A percentile compares a stretch with the other conserved stretches of the same genome.
Conservation (phyloP, 805 yeast species). For the Starmerella bombicola region DNA sequence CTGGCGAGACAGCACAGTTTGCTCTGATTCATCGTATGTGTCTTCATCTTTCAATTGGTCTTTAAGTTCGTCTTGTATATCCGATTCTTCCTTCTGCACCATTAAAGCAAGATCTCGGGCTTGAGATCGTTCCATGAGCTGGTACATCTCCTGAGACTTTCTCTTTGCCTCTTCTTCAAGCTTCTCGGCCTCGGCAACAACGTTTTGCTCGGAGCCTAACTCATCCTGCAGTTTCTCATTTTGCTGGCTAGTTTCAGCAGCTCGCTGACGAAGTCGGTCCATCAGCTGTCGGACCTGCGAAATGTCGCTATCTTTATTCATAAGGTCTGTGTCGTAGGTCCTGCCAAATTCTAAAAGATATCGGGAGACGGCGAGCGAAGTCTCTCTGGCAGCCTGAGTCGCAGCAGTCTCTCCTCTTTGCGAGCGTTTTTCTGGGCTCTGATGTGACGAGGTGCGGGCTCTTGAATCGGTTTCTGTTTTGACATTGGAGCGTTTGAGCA, state of each 20-base stretch:
- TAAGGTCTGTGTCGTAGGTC: slow-evolving; percentile 45
- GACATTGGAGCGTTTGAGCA: slow-evolving; percentile 6
- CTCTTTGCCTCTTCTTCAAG: slow-evolving; percentile 25
- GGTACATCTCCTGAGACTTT: slow-evolving; percentile 30
- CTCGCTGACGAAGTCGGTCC: slow-evolving; percentile 33
- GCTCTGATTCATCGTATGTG: slow-evolving; percentile 15
- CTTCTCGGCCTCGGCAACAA: slow-evolving; percentile 17
- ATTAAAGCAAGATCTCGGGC: slow-evolving; percentile 46
- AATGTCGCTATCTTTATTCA: slow-evolving; percentile 42
- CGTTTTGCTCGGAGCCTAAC: slow-evolving; percentile 26
- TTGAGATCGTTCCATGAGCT: slow-evolving; percentile 50
- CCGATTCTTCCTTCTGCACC: slow-evolving; percentile 44
- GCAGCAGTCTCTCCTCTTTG: not conserved
- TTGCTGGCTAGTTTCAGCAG: slow-evolving; percentile 29
- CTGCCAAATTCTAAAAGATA: slow-evolving; percentile 30
- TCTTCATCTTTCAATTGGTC: slow-evolving; percentile 18
- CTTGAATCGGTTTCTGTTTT: not conserved
- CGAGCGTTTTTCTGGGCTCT: slow-evolving; percentile 3
- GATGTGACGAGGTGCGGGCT: not conserved
- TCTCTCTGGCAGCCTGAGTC: not conserved
- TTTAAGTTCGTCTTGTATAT: slow-evolving; percentile 23
- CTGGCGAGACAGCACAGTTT: slow-evolving; percentile 28
- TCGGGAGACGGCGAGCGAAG: slow-evolving; percentile 9
- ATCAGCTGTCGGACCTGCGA: slow-evolving; percentile 37
- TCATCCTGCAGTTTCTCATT: slow-evolving; percentile 25